Evolutionary conservation across 1,139 yeast species (phyloP).

Genomic region (Sugiyamaella grinbergsii): DNA sequence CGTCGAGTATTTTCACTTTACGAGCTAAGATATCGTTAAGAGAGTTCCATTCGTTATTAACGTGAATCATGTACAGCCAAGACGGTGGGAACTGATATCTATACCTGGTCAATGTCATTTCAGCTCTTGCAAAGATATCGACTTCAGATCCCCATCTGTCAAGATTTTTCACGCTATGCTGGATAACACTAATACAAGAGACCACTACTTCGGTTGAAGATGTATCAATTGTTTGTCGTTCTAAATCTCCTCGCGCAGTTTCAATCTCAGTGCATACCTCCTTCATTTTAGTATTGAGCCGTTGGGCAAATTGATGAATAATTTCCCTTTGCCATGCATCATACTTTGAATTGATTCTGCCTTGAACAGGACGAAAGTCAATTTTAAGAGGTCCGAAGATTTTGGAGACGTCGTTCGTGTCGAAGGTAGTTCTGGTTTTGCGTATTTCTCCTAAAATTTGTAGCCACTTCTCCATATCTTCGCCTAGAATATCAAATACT

Average conservation of each 20-base stretch:
- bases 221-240: slow-evolving; percentile 42
- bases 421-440: slow-evolving; percentile 53
- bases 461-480: slow-evolving; percentile 53
- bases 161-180: slow-evolving; percentile 35
- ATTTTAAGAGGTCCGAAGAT: slow-evolving; percentile 48
- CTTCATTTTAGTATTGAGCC: slow-evolving; percentile 41
- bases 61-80: slow-evolving; percentile 68
- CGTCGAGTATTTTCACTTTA: slow-evolving; percentile 48
- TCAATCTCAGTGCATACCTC: slow-evolving; percentile 38
- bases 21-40: slow-evolving; percentile 49
- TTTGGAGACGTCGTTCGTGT: slow-evolving; percentile 49
- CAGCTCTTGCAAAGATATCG: slow-evolving; percentile 46
- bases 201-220: slow-evolving; percentile 46
- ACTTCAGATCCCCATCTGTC: slow-evolving; percentile 42
- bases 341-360: slow-evolving; percentile 56
- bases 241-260: slow-evolving; percentile 42
- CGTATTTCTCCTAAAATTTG: slow-evolving; percentile 50
- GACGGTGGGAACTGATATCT: slow-evolving; percentile 53
- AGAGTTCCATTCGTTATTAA: slow-evolving; percentile 54
- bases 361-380: slow-evolving; percentile 57
- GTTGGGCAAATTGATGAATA: slow-evolving; percentile 48
- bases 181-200: slow-evolving; percentile 43
- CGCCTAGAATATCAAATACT: slow-evolving; percentile 42
- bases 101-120: slow-evolving; percentile 49
- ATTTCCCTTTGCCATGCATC: slow-evolving; percentile 60